These are phyloP conservation scores for Tricholoma furcatifolium DNA, from an alignment of 768 basidiomycete species.

Conservation along the genomic window DNA sequence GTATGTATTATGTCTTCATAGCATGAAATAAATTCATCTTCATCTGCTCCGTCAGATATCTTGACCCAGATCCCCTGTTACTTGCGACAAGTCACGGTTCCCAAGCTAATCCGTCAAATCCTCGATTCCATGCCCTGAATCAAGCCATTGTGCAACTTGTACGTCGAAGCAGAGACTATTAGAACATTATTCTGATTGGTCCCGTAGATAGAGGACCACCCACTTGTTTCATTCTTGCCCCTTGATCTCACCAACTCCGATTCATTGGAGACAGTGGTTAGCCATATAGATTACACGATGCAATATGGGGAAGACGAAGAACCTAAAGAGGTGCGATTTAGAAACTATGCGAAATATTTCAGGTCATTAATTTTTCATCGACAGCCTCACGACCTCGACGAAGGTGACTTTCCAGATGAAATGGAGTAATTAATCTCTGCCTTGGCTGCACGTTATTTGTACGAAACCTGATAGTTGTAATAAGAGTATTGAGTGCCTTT, in stretches of 20 bases:
- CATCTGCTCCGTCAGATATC: slow-evolving; percentile 53
- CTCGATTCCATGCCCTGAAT: slow-evolving; percentile 91
- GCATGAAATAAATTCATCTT: neutral
- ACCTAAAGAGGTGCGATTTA: slow-evolving; percentile 75
- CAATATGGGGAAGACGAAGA: slow-evolving; percentile 99
- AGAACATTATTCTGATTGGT: slow-evolving; percentile 1
- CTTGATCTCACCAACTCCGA: slow-evolving; percentile 89
- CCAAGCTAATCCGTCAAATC: slow-evolving; percentile 56
- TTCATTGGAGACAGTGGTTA: slow-evolving; percentile 85
- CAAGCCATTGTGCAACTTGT: slow-evolving; percentile 95
- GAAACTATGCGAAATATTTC: slow-evolving; percentile 3
- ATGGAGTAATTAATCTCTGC: slow-evolving; percentile 5
- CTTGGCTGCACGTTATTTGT: neutral
- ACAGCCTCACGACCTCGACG: slow-evolving; percentile 91
- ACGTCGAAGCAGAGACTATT: slow-evolving; percentile 24
- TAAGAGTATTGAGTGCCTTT: no score
- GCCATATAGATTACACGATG: slow-evolving; percentile 97
- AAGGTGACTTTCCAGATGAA: slow-evolving; percentile 78
- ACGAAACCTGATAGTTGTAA: neutral
- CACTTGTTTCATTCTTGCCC: slow-evolving; percentile 94
- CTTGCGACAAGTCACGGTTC: slow-evolving; percentile 64
- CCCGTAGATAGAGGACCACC: slow-evolving; percentile 93
- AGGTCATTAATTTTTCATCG: slow-evolving; percentile 14
- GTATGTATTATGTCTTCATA: slow-evolving; percentile 33
- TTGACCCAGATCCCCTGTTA: slow-evolving; percentile 93